phyloP scores from a whole-genome alignment of 2,329 filamentous ascomycete genomes.

The Ophiostoma australiae region DNA sequence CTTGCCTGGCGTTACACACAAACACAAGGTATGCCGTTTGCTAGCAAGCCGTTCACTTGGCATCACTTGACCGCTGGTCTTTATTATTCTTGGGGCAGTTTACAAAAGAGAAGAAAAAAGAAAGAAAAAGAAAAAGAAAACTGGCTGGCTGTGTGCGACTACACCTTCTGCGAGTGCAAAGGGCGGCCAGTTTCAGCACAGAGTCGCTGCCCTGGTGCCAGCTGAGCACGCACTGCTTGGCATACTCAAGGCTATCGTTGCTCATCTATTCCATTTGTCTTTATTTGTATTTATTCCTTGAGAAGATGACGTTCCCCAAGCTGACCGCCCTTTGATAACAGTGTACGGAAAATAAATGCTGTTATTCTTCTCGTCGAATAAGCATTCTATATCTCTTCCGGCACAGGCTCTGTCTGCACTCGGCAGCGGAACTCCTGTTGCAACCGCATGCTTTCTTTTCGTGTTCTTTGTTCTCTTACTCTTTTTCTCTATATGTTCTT shows the following conservation, averaged over 20 bases:
- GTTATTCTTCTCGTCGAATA: not conserved
- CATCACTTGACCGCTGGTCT: not conserved
- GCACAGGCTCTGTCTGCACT: not conserved
- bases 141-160: too few relatives aligned
- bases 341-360: slow-evolving; percentile 1
- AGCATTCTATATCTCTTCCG: not conserved
- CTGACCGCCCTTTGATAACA: not conserved
- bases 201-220: too few relatives aligned
- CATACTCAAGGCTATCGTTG: not conserved
- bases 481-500: not conserved
- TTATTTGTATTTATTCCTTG: not conserved
- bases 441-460: not conserved
- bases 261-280: not conserved
- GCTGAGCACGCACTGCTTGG: too few relatives aligned
- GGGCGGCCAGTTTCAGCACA: too few relatives aligned
- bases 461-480: not conserved
- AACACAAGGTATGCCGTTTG: not conserved
- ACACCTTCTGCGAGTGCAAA: too few relatives aligned
- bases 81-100: not conserved
- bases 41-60: not conserved
- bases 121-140: too few relatives aligned
- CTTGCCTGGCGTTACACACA: not conserved
- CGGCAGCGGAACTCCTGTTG: too few relatives aligned
- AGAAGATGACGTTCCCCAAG: not conserved
- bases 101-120: too few relatives aligned